phyloP scores from a whole-genome alignment of 1,284 basidiomycete species.

The Volvariella surrecta region DNA sequence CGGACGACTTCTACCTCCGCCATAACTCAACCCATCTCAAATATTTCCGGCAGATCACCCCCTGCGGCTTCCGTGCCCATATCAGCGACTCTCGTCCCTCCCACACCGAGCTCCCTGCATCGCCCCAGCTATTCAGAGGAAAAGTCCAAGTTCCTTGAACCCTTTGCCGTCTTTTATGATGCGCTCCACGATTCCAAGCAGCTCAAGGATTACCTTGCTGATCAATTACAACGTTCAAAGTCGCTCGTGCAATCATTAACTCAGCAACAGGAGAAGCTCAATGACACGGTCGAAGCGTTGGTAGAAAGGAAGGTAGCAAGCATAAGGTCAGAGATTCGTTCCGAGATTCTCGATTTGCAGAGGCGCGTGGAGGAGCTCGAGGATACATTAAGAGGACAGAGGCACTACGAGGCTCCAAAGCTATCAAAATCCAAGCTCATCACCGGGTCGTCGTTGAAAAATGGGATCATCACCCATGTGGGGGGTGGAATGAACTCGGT shows the following conservation, averaged over 20 bases:
- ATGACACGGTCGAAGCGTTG: constrained; percentile 44
- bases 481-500: constrained; percentile 11
- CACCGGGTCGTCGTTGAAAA: constrained; percentile 12
- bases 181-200: constrained; percentile 67
- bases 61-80: constrained; percentile 52
- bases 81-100: constrained; percentile 50
- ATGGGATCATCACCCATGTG: constrained; percentile 17
- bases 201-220: constrained; percentile 62
- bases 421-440: constrained; percentile 26
- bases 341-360: constrained; percentile 48
- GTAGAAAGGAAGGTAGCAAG: constrained; percentile 48
- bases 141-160: constrained; percentile 64
- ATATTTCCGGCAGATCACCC: constrained; percentile 33
- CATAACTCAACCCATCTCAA: constrained; percentile 13
- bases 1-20: constrained; percentile 18
- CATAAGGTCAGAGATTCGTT: constrained; percentile 49
- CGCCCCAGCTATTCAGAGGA: constrained; percentile 51
- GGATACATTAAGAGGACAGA: constrained; percentile 31
- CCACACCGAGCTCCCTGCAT: constrained; percentile 54
- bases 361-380: constrained; percentile 51
- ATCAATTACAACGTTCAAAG: constrained; percentile 58
- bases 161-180: constrained; percentile 74
- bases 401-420: constrained; percentile 21
- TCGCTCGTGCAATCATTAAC: constrained; percentile 40
- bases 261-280: constrained; percentile 48